Evolutionary conservation across 306 rosid genomes (phyloP).

Genomic region (Urtica urens): DNA sequence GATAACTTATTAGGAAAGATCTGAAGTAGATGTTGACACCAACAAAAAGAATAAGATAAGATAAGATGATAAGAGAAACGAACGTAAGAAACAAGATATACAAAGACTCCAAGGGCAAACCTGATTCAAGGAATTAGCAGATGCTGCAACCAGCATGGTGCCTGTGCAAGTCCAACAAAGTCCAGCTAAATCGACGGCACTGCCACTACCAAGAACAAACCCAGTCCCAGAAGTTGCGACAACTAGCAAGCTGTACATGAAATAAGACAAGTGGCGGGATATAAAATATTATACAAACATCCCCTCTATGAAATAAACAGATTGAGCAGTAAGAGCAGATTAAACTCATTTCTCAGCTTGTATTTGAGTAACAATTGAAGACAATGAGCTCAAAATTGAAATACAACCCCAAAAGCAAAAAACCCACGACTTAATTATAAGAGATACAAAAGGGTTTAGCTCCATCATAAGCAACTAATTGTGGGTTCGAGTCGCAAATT

Average conservation of each 20-base stretch:
- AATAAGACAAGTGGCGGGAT: neutral
- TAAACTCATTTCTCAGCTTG: too few relatives aligned
- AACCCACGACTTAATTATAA: too few relatives aligned
- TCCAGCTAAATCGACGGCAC: constrained; percentile 43
- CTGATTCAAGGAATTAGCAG: constrained; percentile 91
- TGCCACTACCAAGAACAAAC: constrained; percentile 73
- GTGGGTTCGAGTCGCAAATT: too few relatives aligned
- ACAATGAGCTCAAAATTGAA: too few relatives aligned
- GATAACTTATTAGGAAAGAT: constrained; percentile 22
- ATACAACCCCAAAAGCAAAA: too few relatives aligned
- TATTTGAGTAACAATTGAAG: too few relatives aligned
- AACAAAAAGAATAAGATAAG: neutral
- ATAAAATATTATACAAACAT: too few relatives aligned
- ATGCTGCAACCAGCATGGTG: constrained; percentile 98
- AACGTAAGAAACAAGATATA: neutral
- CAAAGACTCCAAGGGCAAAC: constrained; percentile 25
- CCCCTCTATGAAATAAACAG: too few relatives aligned
- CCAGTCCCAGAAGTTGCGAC: constrained; percentile 98
- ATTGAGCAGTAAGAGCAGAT: too few relatives aligned
- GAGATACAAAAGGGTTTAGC: too few relatives aligned
- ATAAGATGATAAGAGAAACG: constrained; percentile 1
- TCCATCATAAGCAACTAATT: too few relatives aligned
- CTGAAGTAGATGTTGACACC: neutral
- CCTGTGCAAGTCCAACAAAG: constrained; percentile 86
- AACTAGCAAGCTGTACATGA: constrained; percentile 62